Percentiles rank a stretch among this genome's conserved stretches.
Evolutionary conservation across 495 filamentous ascomycete genomes (phyloP).

Genomic region (Trichoderma asperelloides): DNA sequence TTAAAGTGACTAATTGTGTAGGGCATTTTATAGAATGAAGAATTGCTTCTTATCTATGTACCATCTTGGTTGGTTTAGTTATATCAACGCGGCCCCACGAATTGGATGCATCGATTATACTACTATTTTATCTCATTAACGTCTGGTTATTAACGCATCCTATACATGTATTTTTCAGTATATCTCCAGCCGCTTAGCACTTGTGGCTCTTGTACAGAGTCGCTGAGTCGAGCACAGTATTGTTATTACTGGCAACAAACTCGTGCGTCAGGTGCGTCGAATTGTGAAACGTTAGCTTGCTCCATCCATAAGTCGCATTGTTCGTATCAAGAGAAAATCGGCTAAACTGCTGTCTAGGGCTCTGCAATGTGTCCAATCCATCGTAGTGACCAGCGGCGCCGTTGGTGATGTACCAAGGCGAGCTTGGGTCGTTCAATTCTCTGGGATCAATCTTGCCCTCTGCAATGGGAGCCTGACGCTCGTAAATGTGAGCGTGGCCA

Average conservation of each 20-base stretch:
- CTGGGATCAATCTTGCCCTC: constrained; percentile 27
- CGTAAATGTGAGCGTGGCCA: constrained; percentile 44
- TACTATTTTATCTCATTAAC: too few species aligned
- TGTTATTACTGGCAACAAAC: constrained; percentile 24
- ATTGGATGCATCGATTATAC: too few species aligned
- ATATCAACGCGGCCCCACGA: too few species aligned
- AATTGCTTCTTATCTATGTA: too few species aligned
- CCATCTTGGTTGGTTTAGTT: too few species aligned
- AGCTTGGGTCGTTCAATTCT: constrained; percentile 35
- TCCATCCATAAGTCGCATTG: constrained; percentile 23
- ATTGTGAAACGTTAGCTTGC: constrained; percentile 25
- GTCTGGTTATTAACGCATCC: too few species aligned
- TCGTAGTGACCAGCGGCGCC: constrained; percentile 42
- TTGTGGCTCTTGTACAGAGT: constrained; percentile 21
- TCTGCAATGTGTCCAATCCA: constrained; percentile 21
- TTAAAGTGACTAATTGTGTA: too few species aligned
- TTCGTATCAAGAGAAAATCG: constrained; percentile 11
- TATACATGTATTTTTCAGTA: too few species aligned
- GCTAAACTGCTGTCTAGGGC: constrained; percentile 11
- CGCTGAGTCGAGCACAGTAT: constrained; percentile 23
- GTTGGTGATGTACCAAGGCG: constrained; percentile 42
- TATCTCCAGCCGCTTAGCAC: neutral
- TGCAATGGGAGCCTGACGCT: constrained; percentile 26
- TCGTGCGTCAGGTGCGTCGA: constrained; percentile 26
- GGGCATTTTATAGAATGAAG: too few species aligned